Conservation (phyloP, 73 alveolate genomes). For the Urostyla sp. region DNA sequence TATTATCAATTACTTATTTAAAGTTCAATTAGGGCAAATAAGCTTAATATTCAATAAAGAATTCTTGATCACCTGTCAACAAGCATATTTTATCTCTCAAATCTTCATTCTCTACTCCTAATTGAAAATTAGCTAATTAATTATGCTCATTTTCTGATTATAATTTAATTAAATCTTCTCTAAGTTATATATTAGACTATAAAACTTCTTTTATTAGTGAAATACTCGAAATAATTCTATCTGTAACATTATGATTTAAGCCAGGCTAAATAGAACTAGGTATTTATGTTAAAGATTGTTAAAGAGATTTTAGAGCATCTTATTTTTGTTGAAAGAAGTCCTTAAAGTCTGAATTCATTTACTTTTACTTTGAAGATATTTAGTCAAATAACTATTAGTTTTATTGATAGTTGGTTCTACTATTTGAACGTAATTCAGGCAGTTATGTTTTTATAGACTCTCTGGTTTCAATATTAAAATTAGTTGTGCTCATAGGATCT, state of each 20-base stretch:
- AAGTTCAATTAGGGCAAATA: slow-evolving; percentile 14
- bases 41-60: slow-evolving; percentile 19
- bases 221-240: slow-evolving; percentile 44
- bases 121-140: slow-evolving; percentile 3
- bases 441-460: neutral
- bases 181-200: slow-evolving; percentile 15
- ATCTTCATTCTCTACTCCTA: slow-evolving; percentile 42
- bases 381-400: neutral
- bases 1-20: slow-evolving; percentile 1
- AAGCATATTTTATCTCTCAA: slow-evolving; percentile 26
- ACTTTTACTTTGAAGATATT: slow-evolving; percentile 6
- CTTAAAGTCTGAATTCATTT: slow-evolving; percentile 24
- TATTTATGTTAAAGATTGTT: neutral
- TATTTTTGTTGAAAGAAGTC: neutral
- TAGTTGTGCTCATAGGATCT: neutral
- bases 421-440: neutral
- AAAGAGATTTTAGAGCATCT: slow-evolving; percentile 38
- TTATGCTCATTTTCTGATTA: slow-evolving; percentile 32
- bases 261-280: neutral
- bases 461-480: neutral
- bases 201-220: slow-evolving; percentile 46
- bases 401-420: neutral
- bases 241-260: slow-evolving; percentile 14
- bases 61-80: slow-evolving; percentile 25
- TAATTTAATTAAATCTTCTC: slow-evolving; percentile 41